These are phyloP conservation scores for Tetraselmis striata DNA, from an alignment of 139 green algal genomes.

Conservation along the genomic window DNA sequence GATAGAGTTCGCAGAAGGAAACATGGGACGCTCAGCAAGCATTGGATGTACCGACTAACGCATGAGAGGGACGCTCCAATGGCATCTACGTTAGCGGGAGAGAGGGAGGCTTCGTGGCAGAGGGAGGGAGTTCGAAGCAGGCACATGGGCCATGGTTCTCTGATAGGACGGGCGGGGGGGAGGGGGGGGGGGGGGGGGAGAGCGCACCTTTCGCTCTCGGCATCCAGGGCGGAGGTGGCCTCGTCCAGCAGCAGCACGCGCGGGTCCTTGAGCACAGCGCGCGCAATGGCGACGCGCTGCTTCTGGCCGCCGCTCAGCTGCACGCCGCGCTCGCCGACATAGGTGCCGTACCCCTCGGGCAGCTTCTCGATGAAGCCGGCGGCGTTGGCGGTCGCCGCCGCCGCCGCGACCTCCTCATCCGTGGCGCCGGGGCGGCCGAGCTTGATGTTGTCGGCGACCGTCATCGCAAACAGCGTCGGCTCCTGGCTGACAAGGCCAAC, in stretches of 20 bases:
- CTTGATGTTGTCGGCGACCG: conserved; percentile 66
- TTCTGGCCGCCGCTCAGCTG: conserved; percentile 58
- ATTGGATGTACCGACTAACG: too few species aligned
- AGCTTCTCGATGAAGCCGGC: conserved; percentile 50
- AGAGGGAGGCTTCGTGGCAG: too few species aligned
- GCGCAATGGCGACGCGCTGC: conserved; percentile 69
- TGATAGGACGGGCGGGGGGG: too few species aligned
- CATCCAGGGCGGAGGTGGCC: conserved; percentile 62
- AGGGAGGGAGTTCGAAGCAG: too few species aligned
- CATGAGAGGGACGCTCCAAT: too few species aligned
- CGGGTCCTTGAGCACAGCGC: conserved; percentile 72
- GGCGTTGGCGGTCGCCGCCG: conserved; percentile 41
- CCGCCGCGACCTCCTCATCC: conserved; percentile 28
- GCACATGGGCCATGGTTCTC: too few species aligned
- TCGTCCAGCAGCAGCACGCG: conserved; percentile 72
- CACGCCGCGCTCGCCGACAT: conserved; percentile 35
- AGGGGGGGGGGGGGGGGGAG: too few species aligned
- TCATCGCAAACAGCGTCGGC: conserved; percentile 55
- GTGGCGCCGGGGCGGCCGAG: conserved; percentile 1
- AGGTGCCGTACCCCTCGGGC: conserved; percentile 44
- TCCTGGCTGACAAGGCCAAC: conserved; percentile 33
- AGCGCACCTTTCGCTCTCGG: conserved; percentile 39
- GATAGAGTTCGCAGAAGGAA: too few species aligned
- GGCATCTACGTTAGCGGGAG: too few species aligned
- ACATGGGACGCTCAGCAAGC: too few species aligned